Percentiles rank a stretch among this genome's conserved stretches.
phyloP scores from a whole-genome alignment of 371 early-diverging fungal genomes.

The Rhizopus delemar region DNA sequence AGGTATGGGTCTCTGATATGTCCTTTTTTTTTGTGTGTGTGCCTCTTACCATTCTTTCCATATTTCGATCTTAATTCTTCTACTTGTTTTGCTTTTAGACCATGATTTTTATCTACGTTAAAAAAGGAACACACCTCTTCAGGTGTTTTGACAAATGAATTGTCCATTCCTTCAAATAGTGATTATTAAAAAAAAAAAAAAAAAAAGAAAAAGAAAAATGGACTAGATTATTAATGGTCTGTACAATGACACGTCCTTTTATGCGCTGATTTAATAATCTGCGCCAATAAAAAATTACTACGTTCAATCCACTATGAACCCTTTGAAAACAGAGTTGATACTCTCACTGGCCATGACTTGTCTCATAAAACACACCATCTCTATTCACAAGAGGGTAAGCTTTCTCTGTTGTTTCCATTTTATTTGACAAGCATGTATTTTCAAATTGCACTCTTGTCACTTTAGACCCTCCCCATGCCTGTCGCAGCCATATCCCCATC shows the following conservation, averaged over 20 bases:
- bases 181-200: not conserved
- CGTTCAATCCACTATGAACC: not conserved
- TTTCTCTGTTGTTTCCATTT: no score
- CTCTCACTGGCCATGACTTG: no score
- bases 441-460: no score
- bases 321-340: not conserved
- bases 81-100: conserved; percentile 65
- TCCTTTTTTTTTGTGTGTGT: not conserved
- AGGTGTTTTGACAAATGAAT: conserved; percentile 63
- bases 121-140: conserved; percentile 70
- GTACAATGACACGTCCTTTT: not conserved
- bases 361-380: no score
- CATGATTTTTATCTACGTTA: conserved; percentile 58
- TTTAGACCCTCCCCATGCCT: no score
- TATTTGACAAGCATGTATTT: no score
- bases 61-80: conserved; percentile 54
- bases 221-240: not conserved
- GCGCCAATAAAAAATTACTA: conserved; percentile 3
- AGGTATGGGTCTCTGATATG: conserved; percentile 38
- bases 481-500: no score
- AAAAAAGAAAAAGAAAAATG: not conserved
- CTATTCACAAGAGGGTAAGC: no score
- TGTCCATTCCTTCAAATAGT: conserved; percentile 53
- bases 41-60: conserved; percentile 74
- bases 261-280: conserved; percentile 6